Conservation (phyloP, 1,284 basidiomycete genomes). For the Phellopilus nigrolimitatus region DNA sequence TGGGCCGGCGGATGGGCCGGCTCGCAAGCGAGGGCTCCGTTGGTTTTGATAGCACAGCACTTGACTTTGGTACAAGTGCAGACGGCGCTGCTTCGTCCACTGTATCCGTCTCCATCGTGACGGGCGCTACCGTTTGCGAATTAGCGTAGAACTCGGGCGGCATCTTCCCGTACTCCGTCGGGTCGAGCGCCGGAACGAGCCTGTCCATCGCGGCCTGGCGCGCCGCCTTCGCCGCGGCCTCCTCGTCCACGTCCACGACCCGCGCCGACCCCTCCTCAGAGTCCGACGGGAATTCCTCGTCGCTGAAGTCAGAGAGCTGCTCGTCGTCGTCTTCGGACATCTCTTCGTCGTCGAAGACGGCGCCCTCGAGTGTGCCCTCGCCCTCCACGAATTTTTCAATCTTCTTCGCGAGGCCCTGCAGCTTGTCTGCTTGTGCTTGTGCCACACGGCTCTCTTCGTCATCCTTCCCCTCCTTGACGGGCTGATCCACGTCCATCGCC, state of each 20-base stretch:
- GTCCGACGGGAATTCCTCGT: conserved; percentile 36
- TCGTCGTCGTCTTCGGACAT: conserved; percentile 52
- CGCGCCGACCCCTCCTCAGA: conserved; percentile 40
- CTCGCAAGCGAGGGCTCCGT: no score
- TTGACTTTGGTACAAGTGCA: conserved; percentile 1
- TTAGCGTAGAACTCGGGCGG: conserved; percentile 61
- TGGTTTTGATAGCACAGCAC: conserved; percentile 18
- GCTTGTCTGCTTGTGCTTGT: conserved; percentile 64
- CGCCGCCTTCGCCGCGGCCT: conserved; percentile 34
- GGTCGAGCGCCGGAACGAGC: conserved; percentile 63
- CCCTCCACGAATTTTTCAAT: conserved; percentile 86
- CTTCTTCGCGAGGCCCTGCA: conserved; percentile 81
- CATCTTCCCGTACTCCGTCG: conserved; percentile 77
- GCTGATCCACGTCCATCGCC: conserved; percentile 45
- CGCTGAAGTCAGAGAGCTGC: conserved; percentile 36
- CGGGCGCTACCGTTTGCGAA: conserved; percentile 61
- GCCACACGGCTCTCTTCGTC: conserved; percentile 45
- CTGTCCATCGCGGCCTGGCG: conserved; percentile 62
- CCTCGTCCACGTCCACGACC: conserved; percentile 24
- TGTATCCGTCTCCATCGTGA: conserved; percentile 42
- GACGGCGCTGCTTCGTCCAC: conserved; percentile 19
- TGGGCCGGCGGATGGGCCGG: conserved; percentile 65
- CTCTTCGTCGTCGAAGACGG: conserved; percentile 74
- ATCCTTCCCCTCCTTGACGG: conserved; percentile 26
- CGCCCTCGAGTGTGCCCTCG: conserved; percentile 82